Conservation (phyloP, 169 alveolate species). For the Cryptosporidium andersoni region DNA sequence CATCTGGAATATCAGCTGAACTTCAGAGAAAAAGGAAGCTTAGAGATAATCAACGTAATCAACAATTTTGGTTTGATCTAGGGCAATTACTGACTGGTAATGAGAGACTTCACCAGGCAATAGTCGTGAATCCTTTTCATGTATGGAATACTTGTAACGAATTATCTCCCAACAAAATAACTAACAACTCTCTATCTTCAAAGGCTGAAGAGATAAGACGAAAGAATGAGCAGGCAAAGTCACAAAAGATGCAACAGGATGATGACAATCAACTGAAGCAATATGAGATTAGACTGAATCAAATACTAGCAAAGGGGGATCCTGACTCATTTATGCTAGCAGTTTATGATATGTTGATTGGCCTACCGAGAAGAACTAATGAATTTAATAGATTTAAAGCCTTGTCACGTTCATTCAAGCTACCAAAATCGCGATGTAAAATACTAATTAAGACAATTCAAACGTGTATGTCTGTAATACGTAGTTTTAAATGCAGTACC, state of each 20-base stretch:
- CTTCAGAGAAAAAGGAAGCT: constrained; percentile 43
- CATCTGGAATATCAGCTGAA: constrained; percentile 28
- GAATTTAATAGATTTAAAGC: constrained; percentile 55
- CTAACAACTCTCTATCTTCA: not conserved
- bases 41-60: constrained; percentile 57
- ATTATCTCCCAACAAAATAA: constrained; percentile 20
- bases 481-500: constrained; percentile 66
- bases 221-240: constrained; percentile 54
- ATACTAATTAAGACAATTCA: constrained; percentile 35
- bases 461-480: constrained; percentile 22
- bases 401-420: constrained; percentile 25
- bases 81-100: constrained; percentile 63
- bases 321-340: constrained; percentile 68
- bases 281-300: constrained; percentile 22
- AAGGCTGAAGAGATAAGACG: constrained; percentile 67
- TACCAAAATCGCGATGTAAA: constrained; percentile 57
- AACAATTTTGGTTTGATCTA: constrained; percentile 61
- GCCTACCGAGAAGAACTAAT: constrained; percentile 57
- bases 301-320: constrained; percentile 54
- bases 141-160: constrained; percentile 57
- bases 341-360: constrained; percentile 61
- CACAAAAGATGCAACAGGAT: constrained; percentile 50
- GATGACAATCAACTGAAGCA: constrained; percentile 48
- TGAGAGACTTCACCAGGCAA: constrained; percentile 59
- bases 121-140: constrained; percentile 65